A percentile compares a stretch with the other conserved stretches of the same genome.
These are phyloP conservation scores for Candida methanosorbosa DNA, from an alignment of 805 yeast species.

Conservation along the genomic window DNA sequence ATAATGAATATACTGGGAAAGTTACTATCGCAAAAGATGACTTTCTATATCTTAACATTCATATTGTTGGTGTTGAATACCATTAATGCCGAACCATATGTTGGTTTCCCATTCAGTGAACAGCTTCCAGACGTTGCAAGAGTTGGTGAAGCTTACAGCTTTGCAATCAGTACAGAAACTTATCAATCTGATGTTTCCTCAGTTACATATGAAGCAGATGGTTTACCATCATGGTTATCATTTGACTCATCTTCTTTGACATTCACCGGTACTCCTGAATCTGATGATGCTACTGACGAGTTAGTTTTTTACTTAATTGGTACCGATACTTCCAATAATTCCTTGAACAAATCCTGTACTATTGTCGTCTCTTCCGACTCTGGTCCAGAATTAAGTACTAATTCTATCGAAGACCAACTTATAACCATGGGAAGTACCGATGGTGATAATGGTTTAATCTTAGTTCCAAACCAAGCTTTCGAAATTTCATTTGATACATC, in stretches of 20 bases:
- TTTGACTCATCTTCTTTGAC: slow-evolving; percentile 57
- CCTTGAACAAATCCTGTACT: slow-evolving; percentile 40
- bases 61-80: no score
- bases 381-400: slow-evolving; percentile 42
- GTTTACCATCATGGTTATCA: slow-evolving; percentile 70
- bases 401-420: slow-evolving; percentile 40
- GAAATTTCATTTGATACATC: slow-evolving; percentile 51
- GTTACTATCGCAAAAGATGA: no score
- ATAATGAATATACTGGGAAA: no score
- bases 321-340: slow-evolving; percentile 49
- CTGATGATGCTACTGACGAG: slow-evolving; percentile 33
- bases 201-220: slow-evolving; percentile 46
- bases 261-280: slow-evolving; percentile 60
- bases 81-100: slow-evolving; percentile 38
- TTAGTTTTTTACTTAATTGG: slow-evolving; percentile 54
- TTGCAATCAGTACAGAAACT: slow-evolving; percentile 65
- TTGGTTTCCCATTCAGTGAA: slow-evolving; percentile 69
- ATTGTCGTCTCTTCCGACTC: slow-evolving; percentile 52
- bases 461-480: slow-evolving; percentile 63
- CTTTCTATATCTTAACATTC: no score
- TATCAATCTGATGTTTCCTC: slow-evolving; percentile 37
- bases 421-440: slow-evolving; percentile 65
- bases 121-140: slow-evolving; percentile 89
- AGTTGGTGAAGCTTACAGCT: slow-evolving; percentile 49
- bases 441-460: slow-evolving; percentile 65